These are phyloP conservation scores for Eutrema yunnanense DNA, from an alignment of 345 rosid genomes.

Conservation along the genomic window DNA sequence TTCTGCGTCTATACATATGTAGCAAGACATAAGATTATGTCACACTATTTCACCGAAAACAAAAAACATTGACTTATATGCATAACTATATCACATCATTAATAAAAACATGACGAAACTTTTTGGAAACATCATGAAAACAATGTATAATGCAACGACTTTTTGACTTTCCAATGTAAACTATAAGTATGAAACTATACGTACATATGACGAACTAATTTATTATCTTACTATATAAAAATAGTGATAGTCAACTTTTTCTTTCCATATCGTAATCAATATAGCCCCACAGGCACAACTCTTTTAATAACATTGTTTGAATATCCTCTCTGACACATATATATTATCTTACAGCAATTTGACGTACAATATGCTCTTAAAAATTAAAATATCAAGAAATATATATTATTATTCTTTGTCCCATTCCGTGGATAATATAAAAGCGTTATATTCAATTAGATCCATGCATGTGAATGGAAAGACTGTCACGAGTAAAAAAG, in stretches of 20 bases:
- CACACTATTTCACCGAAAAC: neutral
- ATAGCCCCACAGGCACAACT: constrained; percentile 3
- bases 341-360: constrained; percentile 15
- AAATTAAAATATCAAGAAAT: neutral
- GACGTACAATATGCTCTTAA: constrained; percentile 1
- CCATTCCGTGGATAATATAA: constrained; percentile 8
- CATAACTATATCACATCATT: neutral
- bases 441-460: constrained; percentile 8
- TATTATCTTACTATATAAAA: neutral
- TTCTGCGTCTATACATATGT: neutral
- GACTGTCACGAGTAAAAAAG: constrained; percentile 14
- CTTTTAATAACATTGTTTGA: constrained; percentile 3
- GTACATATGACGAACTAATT: neutral
- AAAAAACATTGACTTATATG: too few species aligned
- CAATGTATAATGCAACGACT: constrained; percentile 3
- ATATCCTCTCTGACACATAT: constrained; percentile 4
- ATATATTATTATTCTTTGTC: neutral
- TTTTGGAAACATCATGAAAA: constrained; percentile 3
- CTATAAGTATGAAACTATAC: neutral
- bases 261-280: constrained; percentile 17
- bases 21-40: neutral
- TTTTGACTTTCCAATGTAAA: constrained; percentile 19
- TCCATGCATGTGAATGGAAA: constrained; percentile 28
- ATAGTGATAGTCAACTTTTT: constrained; percentile 15
- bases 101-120: neutral